These are phyloP conservation scores for Aphanomyces stellatus DNA, from an alignment of 352 stramenopile species.

Conservation along the genomic window DNA sequence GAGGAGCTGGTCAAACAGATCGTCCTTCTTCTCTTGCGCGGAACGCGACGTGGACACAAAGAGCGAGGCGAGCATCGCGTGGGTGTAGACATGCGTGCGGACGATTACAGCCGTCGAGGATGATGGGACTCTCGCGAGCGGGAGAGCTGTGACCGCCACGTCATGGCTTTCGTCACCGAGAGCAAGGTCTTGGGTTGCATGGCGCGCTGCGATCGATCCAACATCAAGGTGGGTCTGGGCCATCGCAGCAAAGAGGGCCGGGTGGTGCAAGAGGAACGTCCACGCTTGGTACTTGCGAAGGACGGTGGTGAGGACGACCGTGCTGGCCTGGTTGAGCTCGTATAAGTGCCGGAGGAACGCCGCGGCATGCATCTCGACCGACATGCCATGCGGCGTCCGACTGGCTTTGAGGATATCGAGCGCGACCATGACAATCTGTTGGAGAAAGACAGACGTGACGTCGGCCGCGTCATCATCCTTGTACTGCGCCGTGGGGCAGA, in stretches of 20 bases:
- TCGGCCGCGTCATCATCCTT: background rate
- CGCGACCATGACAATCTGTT: constrained; percentile 5
- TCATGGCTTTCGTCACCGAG: background rate
- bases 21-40: background rate
- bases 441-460: background rate
- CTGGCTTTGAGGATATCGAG: background rate
- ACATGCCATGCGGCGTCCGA: background rate
- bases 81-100: background rate
- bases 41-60: background rate
- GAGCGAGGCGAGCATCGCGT: background rate
- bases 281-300: background rate
- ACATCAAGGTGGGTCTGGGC: too few species aligned
- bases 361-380: constrained; percentile 5
- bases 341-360: background rate
- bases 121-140: too few species aligned
- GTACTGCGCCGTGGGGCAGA: background rate
- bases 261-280: constrained; percentile 10
- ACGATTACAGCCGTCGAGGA: background rate
- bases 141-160: background rate
- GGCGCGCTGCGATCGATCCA: too few species aligned
- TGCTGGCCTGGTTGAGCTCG: constrained; percentile 1
- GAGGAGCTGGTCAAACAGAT: background rate
- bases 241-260: too few species aligned
- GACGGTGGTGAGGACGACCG: background rate
- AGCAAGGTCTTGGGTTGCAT: background rate